These are phyloP conservation scores for Epichloe sylvatica DNA, from an alignment of 2,329 filamentous ascomycete genomes.

Conservation along the genomic window DNA sequence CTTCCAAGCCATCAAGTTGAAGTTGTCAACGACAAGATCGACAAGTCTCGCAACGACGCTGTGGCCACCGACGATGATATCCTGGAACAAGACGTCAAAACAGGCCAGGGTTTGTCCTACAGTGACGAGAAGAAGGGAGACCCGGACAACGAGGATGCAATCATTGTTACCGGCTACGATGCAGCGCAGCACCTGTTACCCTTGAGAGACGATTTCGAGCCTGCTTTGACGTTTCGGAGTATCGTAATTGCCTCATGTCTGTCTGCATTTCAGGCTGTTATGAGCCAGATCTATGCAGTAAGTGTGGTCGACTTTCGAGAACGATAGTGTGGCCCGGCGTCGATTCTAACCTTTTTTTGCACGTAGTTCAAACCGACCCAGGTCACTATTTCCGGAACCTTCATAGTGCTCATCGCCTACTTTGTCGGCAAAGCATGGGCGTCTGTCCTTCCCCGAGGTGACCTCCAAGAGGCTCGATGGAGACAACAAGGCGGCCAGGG, in stretches of 20 bases:
- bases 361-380: constrained; percentile 37
- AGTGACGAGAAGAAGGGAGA: constrained; percentile 18
- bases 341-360: neutral
- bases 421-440: constrained; percentile 33
- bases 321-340: no score
- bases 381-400: constrained; percentile 35
- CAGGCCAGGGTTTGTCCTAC: constrained; percentile 4
- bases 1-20: neutral
- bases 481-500: constrained; percentile 26
- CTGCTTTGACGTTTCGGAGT: constrained; percentile 37
- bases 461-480: constrained; percentile 34
- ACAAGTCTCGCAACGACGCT: neutral
- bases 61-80: neutral
- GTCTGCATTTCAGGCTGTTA: constrained; percentile 38
- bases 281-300: constrained; percentile 41
- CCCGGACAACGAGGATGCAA: constrained; percentile 21
- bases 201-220: constrained; percentile 38
- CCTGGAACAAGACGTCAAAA: neutral
- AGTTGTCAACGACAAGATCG: neutral
- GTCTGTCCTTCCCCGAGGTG: constrained; percentile 28
- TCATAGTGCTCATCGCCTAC: constrained; percentile 43
- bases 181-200: constrained; percentile 34
- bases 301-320: neutral
- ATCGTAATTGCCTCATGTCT: constrained; percentile 35
- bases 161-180: constrained; percentile 39